Base-by-base conservation (phyloP, 345 rosid genomes). In the Dovyalis caffra region DNA sequence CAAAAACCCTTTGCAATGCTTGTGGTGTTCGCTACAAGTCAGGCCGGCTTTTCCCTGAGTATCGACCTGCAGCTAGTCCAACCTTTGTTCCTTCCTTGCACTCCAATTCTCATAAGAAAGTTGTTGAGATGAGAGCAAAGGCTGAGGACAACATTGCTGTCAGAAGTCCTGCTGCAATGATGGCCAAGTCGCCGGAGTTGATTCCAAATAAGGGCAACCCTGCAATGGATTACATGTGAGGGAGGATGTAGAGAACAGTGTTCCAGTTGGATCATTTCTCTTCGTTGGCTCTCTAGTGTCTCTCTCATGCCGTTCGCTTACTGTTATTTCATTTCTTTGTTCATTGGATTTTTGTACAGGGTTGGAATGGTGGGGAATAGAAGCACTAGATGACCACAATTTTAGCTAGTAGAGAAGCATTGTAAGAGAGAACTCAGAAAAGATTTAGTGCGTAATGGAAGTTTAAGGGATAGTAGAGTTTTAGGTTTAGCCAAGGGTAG, bases 21-120 rank as follows among this genome's bases (percentile, higher is more conserved):
- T 96, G 99, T 0, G 99, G 99, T 0, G 98, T 96, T 25, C 95
- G 98, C 29, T 87, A 86, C 83, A 96, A 96, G 77, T 96, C 97
- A 0, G 99, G 99, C 33, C 78, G 99, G 85, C 97, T 96, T 78
- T 96, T 88, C 86, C 99, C 99, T 0, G 98, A 96, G 74, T 96
- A 96, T 82, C 89, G 99, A 64, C 99, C 99, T 20, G 98, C 99
- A 1, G 90, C 90, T 51, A 96, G 99, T 67, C 99, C 98, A 21
- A 93, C 98, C 7, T 96, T 91, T 20, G 77, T 90, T 70, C 98
- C 97, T 26, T 79, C 98, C 49, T 8, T 93, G 70, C 99, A 96
- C 84, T 96, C 99, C 73, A 96, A 93, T 86, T 93, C 97, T 6
- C 99, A 96, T 69, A 93, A 89, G 93, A 96, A 90, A 79, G 99